Base-by-base conservation (phyloP, 768 basidiomycete genomes). In the Trametes cubensis region DNA sequence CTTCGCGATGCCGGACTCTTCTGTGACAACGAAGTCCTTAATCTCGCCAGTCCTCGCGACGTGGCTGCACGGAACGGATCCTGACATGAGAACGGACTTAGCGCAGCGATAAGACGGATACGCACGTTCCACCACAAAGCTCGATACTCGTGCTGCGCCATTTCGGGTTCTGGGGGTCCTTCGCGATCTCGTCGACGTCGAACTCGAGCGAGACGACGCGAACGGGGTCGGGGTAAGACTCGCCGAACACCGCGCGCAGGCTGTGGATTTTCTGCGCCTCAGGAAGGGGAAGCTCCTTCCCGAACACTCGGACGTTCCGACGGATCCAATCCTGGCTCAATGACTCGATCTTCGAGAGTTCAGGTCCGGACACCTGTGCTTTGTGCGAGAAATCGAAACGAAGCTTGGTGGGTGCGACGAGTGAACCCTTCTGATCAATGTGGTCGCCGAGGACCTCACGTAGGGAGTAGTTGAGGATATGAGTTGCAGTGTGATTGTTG, bases 321-420 rank as follows among this genome's bases (percentile, higher is more conserved):
- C 84, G 84, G 75, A 99, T 92, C 95, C 95, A 98, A 55, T 92
- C 90, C 63, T 87, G 78, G 70, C 87, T 89, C 80, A 93, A 87
- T 7, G 74, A 71, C 74, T 98, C 95, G 66, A 99, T 95, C 74
- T 87, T 88, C 51, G 77, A 71, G 38, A 98, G 82, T 53, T 98
- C 95, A 3, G 84, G 74, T 1, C 85, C 73, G n/a, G 84, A 73
- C 63, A 98, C 90, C 62, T 87, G 88, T 2, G 92, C 83, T 74
- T 97, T 98, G 79, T 99, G 97, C 18, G 94, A 95, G 76, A 98
- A 99, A 75, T 99, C 97, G 77, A 99, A 99, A 18, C 97, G 93
- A 25, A 99, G 85, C 75, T 97, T 98, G 23, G 88, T 86, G 0
- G 95, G 94, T 1, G 97, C 95, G 64, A 99, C 97, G 48, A 99